These are phyloP conservation scores for Pleurotus salmoneostramineus DNA, from an alignment of 768 basidiomycete species.

Conservation along the genomic window DNA sequence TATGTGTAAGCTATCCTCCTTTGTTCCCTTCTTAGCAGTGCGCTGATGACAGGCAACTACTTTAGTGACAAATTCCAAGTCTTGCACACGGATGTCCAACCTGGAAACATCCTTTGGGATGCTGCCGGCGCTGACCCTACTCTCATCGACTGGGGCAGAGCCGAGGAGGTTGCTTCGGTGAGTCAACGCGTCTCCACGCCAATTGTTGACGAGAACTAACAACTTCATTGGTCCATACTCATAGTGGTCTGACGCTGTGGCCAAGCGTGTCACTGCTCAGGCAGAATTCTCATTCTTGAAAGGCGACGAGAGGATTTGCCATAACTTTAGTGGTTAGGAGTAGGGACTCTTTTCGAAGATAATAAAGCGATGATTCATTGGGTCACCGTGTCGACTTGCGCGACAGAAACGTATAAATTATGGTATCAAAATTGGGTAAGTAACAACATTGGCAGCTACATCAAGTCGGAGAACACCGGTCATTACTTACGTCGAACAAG, in stretches of 20 bases:
- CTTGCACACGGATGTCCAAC: background rate
- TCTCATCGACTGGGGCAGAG: background rate
- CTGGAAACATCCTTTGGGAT: background rate
- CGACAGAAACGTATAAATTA: too few species aligned
- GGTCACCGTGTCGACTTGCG: too few species aligned
- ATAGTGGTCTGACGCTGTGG: background rate
- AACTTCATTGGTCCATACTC: background rate
- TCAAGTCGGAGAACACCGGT: too few species aligned
- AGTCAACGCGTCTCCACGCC: background rate
- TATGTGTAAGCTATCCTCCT: background rate
- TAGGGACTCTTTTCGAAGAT: too few species aligned
- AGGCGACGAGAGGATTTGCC: background rate
- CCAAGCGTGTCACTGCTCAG: background rate
- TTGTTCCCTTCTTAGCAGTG: background rate
- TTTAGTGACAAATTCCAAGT: background rate
- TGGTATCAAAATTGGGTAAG: too few species aligned
- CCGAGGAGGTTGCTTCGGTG: background rate
- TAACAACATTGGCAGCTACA: too few species aligned
- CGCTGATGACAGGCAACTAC: background rate
- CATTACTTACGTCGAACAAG: too few species aligned
- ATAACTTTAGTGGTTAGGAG: background rate
- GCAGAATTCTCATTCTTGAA: background rate
- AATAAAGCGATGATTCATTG: too few species aligned
- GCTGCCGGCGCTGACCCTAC: background rate
- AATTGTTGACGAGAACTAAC: background rate